Evolutionary conservation across 2,329 filamentous ascomycete genomes (phyloP).

Genomic region (Amesomyces nigricolor): DNA sequence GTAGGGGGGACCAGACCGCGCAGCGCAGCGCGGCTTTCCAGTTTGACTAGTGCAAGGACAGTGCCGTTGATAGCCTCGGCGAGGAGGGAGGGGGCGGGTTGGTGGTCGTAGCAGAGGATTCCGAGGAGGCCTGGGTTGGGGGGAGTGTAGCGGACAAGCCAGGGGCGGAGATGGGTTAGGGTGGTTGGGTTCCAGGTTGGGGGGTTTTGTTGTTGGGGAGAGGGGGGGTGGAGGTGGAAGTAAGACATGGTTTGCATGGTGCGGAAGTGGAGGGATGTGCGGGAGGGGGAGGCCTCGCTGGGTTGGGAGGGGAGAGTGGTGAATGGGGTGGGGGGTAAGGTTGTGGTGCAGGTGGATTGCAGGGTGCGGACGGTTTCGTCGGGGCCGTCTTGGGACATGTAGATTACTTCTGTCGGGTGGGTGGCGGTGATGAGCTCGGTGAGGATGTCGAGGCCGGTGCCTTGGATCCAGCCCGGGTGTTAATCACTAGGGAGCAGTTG

Average conservation of each 20-base stretch:
- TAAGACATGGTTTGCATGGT: slow-evolving; percentile 78
- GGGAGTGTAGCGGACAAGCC: slow-evolving; percentile 55
- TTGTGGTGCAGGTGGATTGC: slow-evolving; percentile 35
- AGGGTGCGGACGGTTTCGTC: slow-evolving; percentile 52
- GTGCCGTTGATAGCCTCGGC: slow-evolving; percentile 63
- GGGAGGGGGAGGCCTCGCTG: slow-evolving; percentile 44
- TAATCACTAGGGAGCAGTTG: slow-evolving; percentile 57
- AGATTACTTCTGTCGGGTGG: slow-evolving; percentile 57
- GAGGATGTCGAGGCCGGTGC: slow-evolving; percentile 62
- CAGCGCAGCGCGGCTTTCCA: slow-evolving; percentile 51
- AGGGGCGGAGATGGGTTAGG: slow-evolving; percentile 53
- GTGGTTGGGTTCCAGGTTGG: slow-evolving; percentile 47
- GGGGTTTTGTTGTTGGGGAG: slow-evolving; percentile 8
- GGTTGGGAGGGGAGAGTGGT: slow-evolving; percentile 54
- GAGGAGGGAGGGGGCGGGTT: slow-evolving; percentile 52
- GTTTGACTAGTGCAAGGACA: slow-evolving; percentile 60
- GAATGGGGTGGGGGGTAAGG: slow-evolving; percentile 36
- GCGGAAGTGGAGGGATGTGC: slow-evolving; percentile 60
- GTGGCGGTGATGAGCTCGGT: slow-evolving; percentile 49
- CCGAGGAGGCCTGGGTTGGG: slow-evolving; percentile 51
- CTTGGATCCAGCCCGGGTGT: slow-evolving; percentile 72
- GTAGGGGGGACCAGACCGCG: slow-evolving; percentile 19
- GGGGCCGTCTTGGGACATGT: slow-evolving; percentile 61
- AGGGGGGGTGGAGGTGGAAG: slow-evolving; percentile 49
- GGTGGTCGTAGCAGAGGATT: slow-evolving; percentile 62